Percentiles rank a stretch among this genome's conserved stretches.
Conservation (phyloP, 345 rosid species). For the Eucalyptus shirleyi region DNA sequence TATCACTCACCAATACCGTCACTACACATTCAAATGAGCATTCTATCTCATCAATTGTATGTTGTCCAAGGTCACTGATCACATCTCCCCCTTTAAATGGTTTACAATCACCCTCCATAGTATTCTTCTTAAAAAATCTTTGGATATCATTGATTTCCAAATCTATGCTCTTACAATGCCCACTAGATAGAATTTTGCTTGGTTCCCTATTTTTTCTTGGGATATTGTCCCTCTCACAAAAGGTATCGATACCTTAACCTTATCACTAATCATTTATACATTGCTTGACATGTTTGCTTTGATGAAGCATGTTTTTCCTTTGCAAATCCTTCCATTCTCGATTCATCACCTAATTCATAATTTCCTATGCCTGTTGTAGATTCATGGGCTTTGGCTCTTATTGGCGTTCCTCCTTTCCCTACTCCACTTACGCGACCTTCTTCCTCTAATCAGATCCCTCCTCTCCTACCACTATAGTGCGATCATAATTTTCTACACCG, state of each 20-base stretch:
- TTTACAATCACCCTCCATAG: neutral
- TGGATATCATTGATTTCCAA: neutral
- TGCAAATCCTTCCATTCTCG: neutral
- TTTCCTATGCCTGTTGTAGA: no score
- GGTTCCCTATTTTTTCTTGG: neutral
- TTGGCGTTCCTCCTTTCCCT: neutral
- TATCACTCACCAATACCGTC: neutral
- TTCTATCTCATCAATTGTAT: neutral
- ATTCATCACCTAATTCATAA: neutral
- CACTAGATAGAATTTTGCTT: neutral
- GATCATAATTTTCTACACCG: neutral
- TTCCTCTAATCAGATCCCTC: neutral
- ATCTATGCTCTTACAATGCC: neutral
- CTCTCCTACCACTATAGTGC: neutral
- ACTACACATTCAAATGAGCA: neutral
- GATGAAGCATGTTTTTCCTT: neutral
- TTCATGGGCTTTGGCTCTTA: neutral
- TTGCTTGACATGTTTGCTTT: neutral
- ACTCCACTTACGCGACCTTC: neutral
- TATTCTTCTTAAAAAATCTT: neutral
- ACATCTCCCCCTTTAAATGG: neutral
- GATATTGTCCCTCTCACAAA: neutral
- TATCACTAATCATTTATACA: neutral
- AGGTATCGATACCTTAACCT: neutral
- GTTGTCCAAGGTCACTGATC: neutral